Percentiles rank a stretch among this genome's conserved stretches.
Conservation (phyloP, 2,329 filamentous ascomycete genomes). For the Colletotrichum chrysophilum region DNA sequence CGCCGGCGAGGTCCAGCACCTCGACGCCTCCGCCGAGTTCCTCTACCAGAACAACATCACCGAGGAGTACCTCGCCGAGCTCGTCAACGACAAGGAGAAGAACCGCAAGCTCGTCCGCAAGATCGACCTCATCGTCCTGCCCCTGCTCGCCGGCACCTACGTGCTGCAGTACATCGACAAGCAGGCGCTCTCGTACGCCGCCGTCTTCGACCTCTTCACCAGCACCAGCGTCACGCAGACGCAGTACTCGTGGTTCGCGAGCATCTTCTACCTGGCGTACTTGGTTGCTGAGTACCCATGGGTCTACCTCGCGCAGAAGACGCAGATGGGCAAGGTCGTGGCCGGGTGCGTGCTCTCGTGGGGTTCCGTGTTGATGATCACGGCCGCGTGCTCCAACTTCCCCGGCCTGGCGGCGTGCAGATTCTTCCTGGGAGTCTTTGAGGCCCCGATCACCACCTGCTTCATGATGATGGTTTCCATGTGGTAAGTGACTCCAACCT, state of each 20-base stretch:
- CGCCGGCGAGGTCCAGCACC: slow-evolving; percentile 28
- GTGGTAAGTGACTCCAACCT: slow-evolving; percentile 36
- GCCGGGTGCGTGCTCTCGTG: slow-evolving; percentile 34
- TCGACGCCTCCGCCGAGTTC: slow-evolving; percentile 55
- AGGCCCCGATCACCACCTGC: slow-evolving; percentile 51
- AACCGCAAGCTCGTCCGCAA: slow-evolving; percentile 41
- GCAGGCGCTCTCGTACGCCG: slow-evolving; percentile 56
- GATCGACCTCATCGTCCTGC: slow-evolving; percentile 56
- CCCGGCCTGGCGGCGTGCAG: slow-evolving; percentile 46
- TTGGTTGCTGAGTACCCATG: slow-evolving; percentile 46
- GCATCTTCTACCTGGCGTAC: slow-evolving; percentile 60
- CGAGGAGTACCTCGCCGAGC: slow-evolving; percentile 42
- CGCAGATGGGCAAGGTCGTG: slow-evolving; percentile 39
- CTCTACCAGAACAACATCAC: slow-evolving; percentile 52
- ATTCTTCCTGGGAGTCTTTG: slow-evolving; percentile 51
- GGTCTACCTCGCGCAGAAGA: slow-evolving; percentile 38
- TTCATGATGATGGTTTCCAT: slow-evolving; percentile 56
- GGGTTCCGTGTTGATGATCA: slow-evolving; percentile 46
- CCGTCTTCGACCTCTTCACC: slow-evolving; percentile 59
- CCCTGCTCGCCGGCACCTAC: slow-evolving; percentile 55
- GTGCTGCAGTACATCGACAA: slow-evolving; percentile 63
- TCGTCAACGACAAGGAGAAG: slow-evolving; percentile 45
- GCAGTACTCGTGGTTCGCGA: slow-evolving; percentile 60
- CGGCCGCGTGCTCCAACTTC: slow-evolving; percentile 45
- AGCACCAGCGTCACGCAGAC: slow-evolving; percentile 50